These are phyloP conservation scores for Cercospora zeina DNA, from an alignment of 2,329 filamentous ascomycete genomes.

Conservation along the genomic window DNA sequence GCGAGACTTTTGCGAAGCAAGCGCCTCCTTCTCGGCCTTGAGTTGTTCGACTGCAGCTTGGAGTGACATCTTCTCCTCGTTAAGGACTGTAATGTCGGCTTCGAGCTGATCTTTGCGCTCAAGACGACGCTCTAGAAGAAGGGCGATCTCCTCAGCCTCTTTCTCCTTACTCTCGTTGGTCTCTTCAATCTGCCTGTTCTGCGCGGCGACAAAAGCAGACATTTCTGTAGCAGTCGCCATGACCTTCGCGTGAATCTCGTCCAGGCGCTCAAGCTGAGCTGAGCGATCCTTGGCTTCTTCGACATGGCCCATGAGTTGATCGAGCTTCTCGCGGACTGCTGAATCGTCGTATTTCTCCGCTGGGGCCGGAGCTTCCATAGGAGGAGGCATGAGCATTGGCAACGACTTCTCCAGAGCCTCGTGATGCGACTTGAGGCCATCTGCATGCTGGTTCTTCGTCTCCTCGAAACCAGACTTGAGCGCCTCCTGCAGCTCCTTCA, in stretches of 20 bases:
- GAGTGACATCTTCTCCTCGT: slow-evolving; percentile 50
- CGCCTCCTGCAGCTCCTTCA: slow-evolving; percentile 48
- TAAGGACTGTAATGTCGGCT: slow-evolving; percentile 49
- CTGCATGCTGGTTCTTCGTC: slow-evolving; percentile 40
- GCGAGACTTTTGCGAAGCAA: slow-evolving; percentile 74
- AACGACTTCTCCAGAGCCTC: slow-evolving; percentile 47
- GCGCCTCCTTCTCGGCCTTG: slow-evolving; percentile 69
- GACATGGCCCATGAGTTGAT: slow-evolving; percentile 62
- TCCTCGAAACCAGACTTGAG: slow-evolving; percentile 48
- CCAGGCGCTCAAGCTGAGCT: slow-evolving; percentile 75
- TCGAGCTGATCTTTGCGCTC: slow-evolving; percentile 64
- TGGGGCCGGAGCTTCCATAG: slow-evolving; percentile 38
- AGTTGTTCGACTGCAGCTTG: slow-evolving; percentile 59
- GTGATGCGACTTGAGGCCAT: slow-evolving; percentile 43
- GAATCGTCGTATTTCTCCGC: slow-evolving; percentile 67
- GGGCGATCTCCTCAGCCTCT: slow-evolving; percentile 73
- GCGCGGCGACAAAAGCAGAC: slow-evolving; percentile 73
- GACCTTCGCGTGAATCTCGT: slow-evolving; percentile 86
- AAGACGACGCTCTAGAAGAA: slow-evolving; percentile 75
- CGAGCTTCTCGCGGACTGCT: slow-evolving; percentile 47
- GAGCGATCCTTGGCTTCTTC: slow-evolving; percentile 68
- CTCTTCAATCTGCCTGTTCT: slow-evolving; percentile 71
- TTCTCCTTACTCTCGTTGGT: slow-evolving; percentile 78
- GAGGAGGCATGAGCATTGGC: slow-evolving; percentile 49
- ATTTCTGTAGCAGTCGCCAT: slow-evolving; percentile 81